Percentiles rank a stretch among this genome's conserved stretches.
phyloP scores from a whole-genome alignment of 106 monocot species.

The Gastrodia elata region DNA sequence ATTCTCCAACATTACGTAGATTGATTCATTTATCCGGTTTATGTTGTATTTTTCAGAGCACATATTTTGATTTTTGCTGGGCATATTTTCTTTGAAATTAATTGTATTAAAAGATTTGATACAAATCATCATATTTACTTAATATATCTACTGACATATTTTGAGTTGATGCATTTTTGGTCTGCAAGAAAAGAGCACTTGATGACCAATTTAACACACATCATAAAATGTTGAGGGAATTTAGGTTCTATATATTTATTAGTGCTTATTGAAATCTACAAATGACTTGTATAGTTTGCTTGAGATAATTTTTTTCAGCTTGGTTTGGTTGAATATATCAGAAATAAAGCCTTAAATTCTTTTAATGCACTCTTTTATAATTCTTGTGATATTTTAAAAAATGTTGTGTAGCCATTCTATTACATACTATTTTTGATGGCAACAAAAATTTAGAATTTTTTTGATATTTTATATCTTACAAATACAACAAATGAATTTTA shows the following conservation, averaged over 20 bases:
- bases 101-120: background rate
- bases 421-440: too few species aligned
- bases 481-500: too few species aligned
- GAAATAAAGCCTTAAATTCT: too few species aligned
- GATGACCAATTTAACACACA: background rate
- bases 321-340: too few species aligned
- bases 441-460: too few species aligned
- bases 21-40: slow-evolving; percentile 1
- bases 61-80: background rate
- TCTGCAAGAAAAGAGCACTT: background rate
- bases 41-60: background rate
- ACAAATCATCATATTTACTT: background rate
- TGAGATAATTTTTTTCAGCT: background rate
- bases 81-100: background rate
- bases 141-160: background rate
- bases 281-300: background rate
- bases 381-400: too few species aligned
- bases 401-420: too few species aligned
- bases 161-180: background rate
- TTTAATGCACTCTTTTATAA: too few species aligned
- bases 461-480: too few species aligned
- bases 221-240: background rate
- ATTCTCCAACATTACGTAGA: too few species aligned
- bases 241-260: background rate
- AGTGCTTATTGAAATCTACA: background rate